Evolutionary conservation across 768 basidiomycete species (phyloP).

Genomic region (Naganishia onofrii): DNA sequence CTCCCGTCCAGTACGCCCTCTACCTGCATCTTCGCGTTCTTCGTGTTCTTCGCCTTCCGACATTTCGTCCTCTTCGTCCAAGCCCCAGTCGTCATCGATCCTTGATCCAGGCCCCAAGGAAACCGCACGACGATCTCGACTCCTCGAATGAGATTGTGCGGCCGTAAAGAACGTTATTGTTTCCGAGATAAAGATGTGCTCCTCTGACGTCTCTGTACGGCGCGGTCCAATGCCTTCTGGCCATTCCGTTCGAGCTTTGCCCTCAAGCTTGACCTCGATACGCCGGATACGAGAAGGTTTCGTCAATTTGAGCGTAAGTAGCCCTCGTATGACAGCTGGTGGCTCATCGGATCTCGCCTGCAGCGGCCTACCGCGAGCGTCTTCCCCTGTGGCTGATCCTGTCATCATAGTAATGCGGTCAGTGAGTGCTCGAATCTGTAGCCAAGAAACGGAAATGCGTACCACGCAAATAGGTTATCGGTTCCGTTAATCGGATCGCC

Average conservation of each 20-base stretch:
- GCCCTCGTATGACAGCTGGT: constrained; percentile 64
- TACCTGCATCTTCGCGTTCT: constrained; percentile 7
- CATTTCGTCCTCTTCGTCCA: constrained; percentile 35
- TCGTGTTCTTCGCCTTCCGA: constrained; percentile 30
- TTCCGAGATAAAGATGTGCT: constrained; percentile 69
- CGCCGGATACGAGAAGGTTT: constrained; percentile 83
- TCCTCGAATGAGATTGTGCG: constrained; percentile 34
- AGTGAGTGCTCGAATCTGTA: constrained; percentile 27
- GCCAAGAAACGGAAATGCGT: constrained; percentile 30
- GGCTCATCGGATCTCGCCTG: constrained; percentile 53
- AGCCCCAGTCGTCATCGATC: constrained; percentile 30
- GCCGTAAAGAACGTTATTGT: constrained; percentile 67
- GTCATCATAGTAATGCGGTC: constrained; percentile 47
- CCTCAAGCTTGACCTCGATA: constrained; percentile 76
- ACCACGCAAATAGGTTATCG: constrained; percentile 67
- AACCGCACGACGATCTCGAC: constrained; percentile 30
- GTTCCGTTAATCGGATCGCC: constrained; percentile 65
- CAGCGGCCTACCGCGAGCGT: constrained; percentile 50
- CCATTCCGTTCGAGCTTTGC: constrained; percentile 70
- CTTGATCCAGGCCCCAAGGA: constrained; percentile 35
- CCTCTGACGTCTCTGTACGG: constrained; percentile 72
- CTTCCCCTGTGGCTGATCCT: constrained; percentile 48
- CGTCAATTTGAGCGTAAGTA: constrained; percentile 63
- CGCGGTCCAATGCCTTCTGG: constrained; percentile 80
- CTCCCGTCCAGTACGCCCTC: constrained; percentile 10